Evolutionary conservation across 1,139 yeast genomes (phyloP), one percentile per base, ranked within the genome.

Genomic region (Blastobotrys aristatus): DNA sequence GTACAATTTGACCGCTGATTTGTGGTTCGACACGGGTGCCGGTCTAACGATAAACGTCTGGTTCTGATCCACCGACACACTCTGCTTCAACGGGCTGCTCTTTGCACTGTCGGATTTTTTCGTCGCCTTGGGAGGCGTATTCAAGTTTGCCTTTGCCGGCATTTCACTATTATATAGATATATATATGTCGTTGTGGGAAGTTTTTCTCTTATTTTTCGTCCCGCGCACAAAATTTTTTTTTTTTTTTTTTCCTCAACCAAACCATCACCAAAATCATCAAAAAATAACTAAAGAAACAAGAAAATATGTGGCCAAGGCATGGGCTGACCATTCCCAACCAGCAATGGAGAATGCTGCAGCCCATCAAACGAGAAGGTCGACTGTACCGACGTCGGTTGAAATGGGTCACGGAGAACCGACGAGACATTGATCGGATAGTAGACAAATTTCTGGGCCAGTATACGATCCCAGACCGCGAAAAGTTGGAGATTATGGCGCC

Each of bases 31-130:
- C 8, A 53, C 53, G 0, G 65, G 54, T 1, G 74, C 63, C 0
- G 95, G 92, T 50, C 95, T 70, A 1, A 79, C 76, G 16, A 85
- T 80, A 36, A 57, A 56, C 18, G 31, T 22, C 14, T 33, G 39
- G n/a, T 48, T 31, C 46, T 33, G 14, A 34, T 5, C 40, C 16
- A n/a, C 29, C 40, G 20, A 31, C 40, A 18, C 34, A 27, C 26
- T 40, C 22, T 14, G 39, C 27, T 35, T 48, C 29, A 49, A 43
- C 14, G 48, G 50, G 16, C 49, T 40, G 16, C 38, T 44, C 27
- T 34, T 32, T 38, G 31, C 8, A 38, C 41, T 26, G 39, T 38
- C 14, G 42, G 16, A 3, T 17, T n/a, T 8, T 8, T 13, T n/a
- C 39, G 46, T 29, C 18, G 41, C 48, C 49, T 53, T 5, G 2